phyloP scores from a whole-genome alignment of 176 grass and related monocot genomes.

The Poa annua region DNA sequence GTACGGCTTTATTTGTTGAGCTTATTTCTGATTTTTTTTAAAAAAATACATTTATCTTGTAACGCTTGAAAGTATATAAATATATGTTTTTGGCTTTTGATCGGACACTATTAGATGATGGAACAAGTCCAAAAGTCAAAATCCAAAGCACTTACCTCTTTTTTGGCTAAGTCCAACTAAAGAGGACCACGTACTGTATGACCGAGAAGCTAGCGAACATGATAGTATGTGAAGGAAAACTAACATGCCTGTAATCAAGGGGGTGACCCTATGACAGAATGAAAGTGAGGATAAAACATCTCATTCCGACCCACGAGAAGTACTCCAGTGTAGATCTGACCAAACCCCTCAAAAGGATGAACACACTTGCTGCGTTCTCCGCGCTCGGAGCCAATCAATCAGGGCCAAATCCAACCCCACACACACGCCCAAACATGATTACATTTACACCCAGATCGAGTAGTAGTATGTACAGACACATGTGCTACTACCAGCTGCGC shows the following conservation, averaged over 20 bases:
- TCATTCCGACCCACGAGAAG: not conserved
- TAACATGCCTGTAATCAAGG: not conserved
- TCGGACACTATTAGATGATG: too few species aligned
- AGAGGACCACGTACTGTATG: too few species aligned
- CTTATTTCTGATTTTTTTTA: too few species aligned
- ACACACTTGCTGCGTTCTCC: constrained; percentile 31
- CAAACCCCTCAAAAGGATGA: constrained; percentile 39
- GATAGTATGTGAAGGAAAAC: not conserved
- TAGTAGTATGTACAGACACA: not conserved
- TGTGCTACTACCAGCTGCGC: not conserved
- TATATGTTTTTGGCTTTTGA: too few species aligned
- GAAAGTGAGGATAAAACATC: constrained; percentile 36
- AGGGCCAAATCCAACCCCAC: constrained; percentile 49
- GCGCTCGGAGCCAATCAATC: constrained; percentile 48
- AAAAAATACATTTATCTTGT: too few species aligned
- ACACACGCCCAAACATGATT: constrained; percentile 46
- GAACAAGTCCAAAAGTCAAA: too few species aligned
- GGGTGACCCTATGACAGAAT: not conserved
- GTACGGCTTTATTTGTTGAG: too few species aligned
- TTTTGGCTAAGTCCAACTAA: too few species aligned
- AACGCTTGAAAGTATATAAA: too few species aligned
- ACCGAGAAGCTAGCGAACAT: too few species aligned
- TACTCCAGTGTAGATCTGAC: constrained; percentile 50
- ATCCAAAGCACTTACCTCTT: too few species aligned
- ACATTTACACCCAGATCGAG: not conserved